Conservation (phyloP, 2,329 filamentous ascomycete genomes). For the Fusarium bulbicola region DNA sequence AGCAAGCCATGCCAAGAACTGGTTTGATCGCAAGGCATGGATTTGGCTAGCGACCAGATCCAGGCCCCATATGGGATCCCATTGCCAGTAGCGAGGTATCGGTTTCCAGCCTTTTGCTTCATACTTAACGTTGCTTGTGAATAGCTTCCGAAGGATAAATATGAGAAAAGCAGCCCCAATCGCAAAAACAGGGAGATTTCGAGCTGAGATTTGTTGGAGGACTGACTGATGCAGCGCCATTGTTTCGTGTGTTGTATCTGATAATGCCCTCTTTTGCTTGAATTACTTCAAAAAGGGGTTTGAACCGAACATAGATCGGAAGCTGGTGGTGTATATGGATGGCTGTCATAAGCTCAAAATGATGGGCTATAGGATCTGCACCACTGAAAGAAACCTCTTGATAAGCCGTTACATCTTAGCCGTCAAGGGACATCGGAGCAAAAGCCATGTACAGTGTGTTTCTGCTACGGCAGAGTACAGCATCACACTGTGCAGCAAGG, state of each 20-base stretch:
- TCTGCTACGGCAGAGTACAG: accelerated
- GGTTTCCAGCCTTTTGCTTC: not conserved
- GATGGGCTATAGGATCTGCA: not conserved
- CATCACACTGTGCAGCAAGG: not conserved
- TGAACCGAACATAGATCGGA: too few relatives aligned
- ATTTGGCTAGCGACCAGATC: not conserved
- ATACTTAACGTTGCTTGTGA: accelerated
- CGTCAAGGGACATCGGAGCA: not conserved
- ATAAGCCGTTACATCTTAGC: too few relatives aligned
- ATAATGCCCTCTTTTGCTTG: too few relatives aligned
- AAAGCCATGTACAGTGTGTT: not conserved
- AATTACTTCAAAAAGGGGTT: too few relatives aligned
- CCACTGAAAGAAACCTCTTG: not conserved
- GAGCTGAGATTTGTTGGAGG: not conserved
- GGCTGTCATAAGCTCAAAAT: not conserved
- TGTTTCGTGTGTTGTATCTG: not conserved
- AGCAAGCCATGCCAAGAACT: not conserved
- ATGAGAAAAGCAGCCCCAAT: not conserved
- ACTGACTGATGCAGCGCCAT: not conserved
- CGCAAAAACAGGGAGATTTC: not conserved
- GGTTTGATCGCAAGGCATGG: not conserved
- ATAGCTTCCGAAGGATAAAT: not conserved
- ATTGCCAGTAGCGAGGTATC: not conserved
- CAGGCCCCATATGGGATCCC: not conserved
- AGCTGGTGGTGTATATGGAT: not conserved